A percentile compares a stretch with the other conserved stretches of the same genome.
These are phyloP conservation scores for Bigelowiella natans DNA, from an alignment of 78 protist species.

Conservation along the genomic window DNA sequence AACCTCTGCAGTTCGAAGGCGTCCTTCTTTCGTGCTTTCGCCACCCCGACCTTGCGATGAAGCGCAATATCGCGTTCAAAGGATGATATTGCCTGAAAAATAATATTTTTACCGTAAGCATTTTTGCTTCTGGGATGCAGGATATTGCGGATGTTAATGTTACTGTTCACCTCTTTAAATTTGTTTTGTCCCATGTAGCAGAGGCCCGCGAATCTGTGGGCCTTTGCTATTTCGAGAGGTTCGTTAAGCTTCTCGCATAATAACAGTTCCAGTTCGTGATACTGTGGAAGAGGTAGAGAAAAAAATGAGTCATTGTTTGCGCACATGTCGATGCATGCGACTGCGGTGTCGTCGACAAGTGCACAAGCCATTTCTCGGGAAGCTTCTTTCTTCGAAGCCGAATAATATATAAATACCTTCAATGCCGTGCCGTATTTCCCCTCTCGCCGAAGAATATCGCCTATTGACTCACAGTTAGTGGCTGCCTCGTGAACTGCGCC, in stretches of 20 bases:
- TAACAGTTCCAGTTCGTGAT: not conserved
- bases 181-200: not conserved
- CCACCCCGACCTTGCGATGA: not conserved
- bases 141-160: too few species aligned
- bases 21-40: not conserved
- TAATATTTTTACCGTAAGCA: too few species aligned
- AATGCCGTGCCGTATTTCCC: not conserved
- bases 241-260: not conserved
- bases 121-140: too few species aligned
- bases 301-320: too few species aligned
- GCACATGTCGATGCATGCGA: too few species aligned
- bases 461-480: not conserved
- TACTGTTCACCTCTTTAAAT: not conserved
- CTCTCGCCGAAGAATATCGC: not conserved
- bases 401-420: too few species aligned
- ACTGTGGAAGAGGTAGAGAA: not conserved
- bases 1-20: not conserved
- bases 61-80: not conserved
- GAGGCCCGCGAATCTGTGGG: not conserved
- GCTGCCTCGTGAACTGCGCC: not conserved
- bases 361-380: too few species aligned
- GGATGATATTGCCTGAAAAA: not conserved
- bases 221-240: not conserved
- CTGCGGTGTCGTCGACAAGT: too few species aligned
- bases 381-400: too few species aligned